phyloP scores from a whole-genome alignment of 2,329 filamentous ascomycete genomes.

The Cryphonectria nitschkei region DNA sequence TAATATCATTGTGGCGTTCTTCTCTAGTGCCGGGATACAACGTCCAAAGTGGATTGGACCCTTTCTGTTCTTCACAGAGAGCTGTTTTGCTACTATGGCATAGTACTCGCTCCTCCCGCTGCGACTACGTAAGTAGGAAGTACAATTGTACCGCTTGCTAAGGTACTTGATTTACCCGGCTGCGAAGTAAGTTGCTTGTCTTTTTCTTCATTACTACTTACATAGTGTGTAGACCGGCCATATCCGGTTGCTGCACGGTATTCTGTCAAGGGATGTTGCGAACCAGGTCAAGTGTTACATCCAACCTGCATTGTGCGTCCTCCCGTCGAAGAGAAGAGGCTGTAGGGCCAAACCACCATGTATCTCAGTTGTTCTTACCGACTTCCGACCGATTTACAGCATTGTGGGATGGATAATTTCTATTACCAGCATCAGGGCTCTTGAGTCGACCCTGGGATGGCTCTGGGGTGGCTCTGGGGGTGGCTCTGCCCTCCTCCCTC shows the following conservation, averaged over 20 bases:
- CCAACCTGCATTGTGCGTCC: not conserved
- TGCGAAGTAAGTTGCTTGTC: not conserved
- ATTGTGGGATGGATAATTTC: not conserved
- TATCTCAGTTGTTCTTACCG: not conserved
- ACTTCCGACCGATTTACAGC: not conserved
- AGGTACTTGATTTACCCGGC: not conserved
- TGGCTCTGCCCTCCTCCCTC: not conserved
- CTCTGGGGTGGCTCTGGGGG: too few relatives aligned
- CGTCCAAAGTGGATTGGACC: not conserved
- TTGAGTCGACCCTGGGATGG: not conserved
- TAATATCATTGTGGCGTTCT: not conserved
- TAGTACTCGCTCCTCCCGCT: not conserved
- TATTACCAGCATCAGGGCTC: not conserved
- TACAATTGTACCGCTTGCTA: not conserved
- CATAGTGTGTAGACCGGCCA: not conserved
- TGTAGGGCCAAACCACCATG: not conserved
- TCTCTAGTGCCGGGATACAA: not conserved
- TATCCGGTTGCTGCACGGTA: not conserved
- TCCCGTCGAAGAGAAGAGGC: not conserved
- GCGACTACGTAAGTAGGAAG: not conserved
- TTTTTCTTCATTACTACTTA: not conserved
- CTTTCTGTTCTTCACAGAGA: not conserved
- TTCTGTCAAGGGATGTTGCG: not conserved
- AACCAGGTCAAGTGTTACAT: not conserved
- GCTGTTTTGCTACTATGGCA: not conserved